Evolutionary conservation across 2,329 filamentous ascomycete species (phyloP), one percentile per base, ranked within the genome.

Genomic region (Diaporthe citriasiana): DNA sequence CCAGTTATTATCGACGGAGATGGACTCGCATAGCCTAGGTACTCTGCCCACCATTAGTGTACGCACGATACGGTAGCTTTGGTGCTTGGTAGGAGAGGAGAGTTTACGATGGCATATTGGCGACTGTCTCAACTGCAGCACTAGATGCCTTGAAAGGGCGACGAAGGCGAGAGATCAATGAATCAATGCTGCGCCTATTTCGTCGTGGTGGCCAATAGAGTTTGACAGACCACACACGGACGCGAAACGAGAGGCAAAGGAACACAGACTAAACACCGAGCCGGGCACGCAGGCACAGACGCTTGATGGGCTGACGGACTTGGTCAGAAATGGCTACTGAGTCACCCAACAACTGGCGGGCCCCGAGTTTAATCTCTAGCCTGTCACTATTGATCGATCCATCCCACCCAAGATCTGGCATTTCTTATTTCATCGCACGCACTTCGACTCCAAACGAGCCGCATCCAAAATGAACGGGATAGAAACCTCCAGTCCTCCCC

Each of bases 341-440:
- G 63, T 68, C 63, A 68, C 53, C 63, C 45, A 40, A 30, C 38
- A 15, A 4, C 60, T 65, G 60, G 22, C 22, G 42, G 22, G 19
- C 45, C n/a, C n/a, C n/a, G 30, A 53, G 47, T 22, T 68, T 53
- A 68, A 53, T 68, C 17, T 53, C 22, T 3, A 38, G 30, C 30
- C 45, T 66, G 45, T 66, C 63, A 66, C 27, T 22, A 27, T 68
- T n/a, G 57, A n/a, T n/a, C n/a, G 45, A 68, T 53, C 63, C 47
- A 68, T 53, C 63, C 33, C 30, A 68, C 47, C 63, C 63, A 68
- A 68, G 63, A 68, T 68, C 63, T 66, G 33, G 12, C 63, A 40
- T 3, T 38, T 51, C 60, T 25, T 66, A 25, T 35, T 35, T 65
- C 47, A 65, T 19, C n/a, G 55, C 27, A 27, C 35, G 35, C 13